phyloP scores from a whole-genome alignment of 2,329 filamentous ascomycete species.

The Aureobasidium sp. region DNA sequence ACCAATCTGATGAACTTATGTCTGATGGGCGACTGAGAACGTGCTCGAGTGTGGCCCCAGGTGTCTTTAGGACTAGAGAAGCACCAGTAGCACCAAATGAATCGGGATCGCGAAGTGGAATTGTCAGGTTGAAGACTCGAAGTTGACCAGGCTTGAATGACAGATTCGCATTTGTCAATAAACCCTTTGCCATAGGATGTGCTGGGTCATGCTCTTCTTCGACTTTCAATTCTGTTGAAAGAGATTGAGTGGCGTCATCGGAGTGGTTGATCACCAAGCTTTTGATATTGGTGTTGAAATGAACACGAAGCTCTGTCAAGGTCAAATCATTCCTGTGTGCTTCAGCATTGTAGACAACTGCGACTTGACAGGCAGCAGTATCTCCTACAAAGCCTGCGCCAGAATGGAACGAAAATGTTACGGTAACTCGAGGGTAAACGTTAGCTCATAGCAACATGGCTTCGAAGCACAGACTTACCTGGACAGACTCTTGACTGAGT shows the following conservation, averaged over 20 bases:
- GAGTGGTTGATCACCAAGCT: constrained; percentile 11
- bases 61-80: constrained; percentile 55
- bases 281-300: constrained; percentile 8
- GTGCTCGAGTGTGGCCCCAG: constrained; percentile 61
- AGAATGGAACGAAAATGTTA: constrained; percentile 15
- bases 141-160: constrained; percentile 59
- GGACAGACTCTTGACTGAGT: constrained; percentile 15
- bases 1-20: constrained; percentile 14
- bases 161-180: constrained; percentile 56
- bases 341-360: background rate
- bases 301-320: constrained; percentile 8
- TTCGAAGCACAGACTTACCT: background rate
- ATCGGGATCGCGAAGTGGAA: constrained; percentile 75
- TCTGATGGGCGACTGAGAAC: constrained; percentile 38
- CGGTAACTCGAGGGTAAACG: background rate
- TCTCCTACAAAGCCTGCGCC: constrained; percentile 17
- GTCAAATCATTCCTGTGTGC: background rate
- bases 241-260: background rate
- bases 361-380: constrained; percentile 12
- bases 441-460: background rate
- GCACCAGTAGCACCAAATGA: constrained; percentile 60
- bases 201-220: constrained; percentile 13
- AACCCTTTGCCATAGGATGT: constrained; percentile 24
- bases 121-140: constrained; percentile 62
- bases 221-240: constrained; percentile 1